Percentiles rank a stretch among this genome's conserved stretches.
These are phyloP conservation scores for Xanthoconium purpureum DNA, from an alignment of 768 basidiomycete species.

Conservation along the genomic window DNA sequence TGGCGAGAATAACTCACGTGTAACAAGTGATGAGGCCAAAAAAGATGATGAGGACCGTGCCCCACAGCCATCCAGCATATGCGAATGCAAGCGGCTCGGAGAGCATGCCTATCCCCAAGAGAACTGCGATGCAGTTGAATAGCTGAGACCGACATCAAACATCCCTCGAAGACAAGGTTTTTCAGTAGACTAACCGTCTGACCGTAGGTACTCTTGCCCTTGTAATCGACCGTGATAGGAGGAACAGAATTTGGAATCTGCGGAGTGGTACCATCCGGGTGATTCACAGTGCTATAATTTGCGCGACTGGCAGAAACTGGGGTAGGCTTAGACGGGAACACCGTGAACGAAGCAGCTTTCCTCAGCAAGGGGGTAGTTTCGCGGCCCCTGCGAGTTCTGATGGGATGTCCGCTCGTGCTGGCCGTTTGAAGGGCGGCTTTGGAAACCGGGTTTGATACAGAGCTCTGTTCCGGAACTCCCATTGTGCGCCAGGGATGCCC, in stretches of 20 bases:
- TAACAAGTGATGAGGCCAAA: slow-evolving; percentile 85
- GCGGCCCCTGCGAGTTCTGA: not conserved
- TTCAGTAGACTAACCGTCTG: slow-evolving; percentile 52
- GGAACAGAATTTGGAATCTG: slow-evolving; percentile 4
- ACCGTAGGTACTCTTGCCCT: slow-evolving; percentile 67
- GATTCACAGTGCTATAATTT: not conserved
- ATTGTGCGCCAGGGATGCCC: slow-evolving; percentile 1
- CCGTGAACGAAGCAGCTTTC: slow-evolving; percentile 37
- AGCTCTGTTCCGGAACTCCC: not conserved
- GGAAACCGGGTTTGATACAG: slow-evolving; percentile 10
- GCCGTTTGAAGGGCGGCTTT: slow-evolving; percentile 25
- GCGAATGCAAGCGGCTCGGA: slow-evolving; percentile 90
- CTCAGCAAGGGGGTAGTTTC: slow-evolving; percentile 42
- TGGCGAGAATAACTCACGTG: slow-evolving; percentile 54
- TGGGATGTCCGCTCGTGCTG: slow-evolving; percentile 2
- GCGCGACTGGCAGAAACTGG: not conserved
- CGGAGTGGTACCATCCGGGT: not conserved
- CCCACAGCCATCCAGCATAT: slow-evolving; percentile 84
- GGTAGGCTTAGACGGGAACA: slow-evolving; percentile 4
- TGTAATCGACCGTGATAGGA: slow-evolving; percentile 21
- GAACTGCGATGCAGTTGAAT: slow-evolving; percentile 85
- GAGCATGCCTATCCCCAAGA: slow-evolving; percentile 86
- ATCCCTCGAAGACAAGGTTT: not conserved
- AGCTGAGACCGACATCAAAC: slow-evolving; percentile 44
- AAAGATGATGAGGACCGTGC: slow-evolving; percentile 67